Evolutionary conservation across 331 rosid species (phyloP).

Genomic region (Quercus phellos): DNA sequence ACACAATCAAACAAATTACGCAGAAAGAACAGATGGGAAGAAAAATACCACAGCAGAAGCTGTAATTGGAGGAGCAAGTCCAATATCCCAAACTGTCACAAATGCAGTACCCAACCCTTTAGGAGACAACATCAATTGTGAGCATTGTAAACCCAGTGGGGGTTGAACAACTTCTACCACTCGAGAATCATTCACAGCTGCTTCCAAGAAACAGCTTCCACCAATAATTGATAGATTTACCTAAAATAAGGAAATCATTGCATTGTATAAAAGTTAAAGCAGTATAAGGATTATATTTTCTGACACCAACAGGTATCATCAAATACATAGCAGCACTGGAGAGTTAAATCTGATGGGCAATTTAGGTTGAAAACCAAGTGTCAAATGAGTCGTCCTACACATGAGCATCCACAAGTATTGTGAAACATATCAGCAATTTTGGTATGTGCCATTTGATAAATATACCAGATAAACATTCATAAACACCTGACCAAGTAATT

Average conservation of each 20-base stretch:
- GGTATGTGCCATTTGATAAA: too few relatives aligned
- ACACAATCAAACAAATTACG: neutral
- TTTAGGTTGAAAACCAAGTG: neutral
- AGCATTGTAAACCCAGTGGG: constrained; percentile 58
- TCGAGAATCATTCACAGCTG: constrained; percentile 65
- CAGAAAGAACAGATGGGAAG: constrained; percentile 7
- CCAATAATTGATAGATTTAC: constrained; percentile 70
- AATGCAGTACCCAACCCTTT: constrained; percentile 77
- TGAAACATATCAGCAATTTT: too few relatives aligned
- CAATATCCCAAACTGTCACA: constrained; percentile 71
- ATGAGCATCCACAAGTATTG: neutral
- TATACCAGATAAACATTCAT: too few relatives aligned
- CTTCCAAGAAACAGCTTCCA: constrained; percentile 95
- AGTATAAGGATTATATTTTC: neutral
- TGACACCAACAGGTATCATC: neutral
- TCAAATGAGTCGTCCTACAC: neutral
- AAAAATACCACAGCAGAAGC: constrained; percentile 67
- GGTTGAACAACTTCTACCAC: constrained; percentile 70
- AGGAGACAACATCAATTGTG: constrained; percentile 61
- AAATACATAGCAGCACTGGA: neutral
- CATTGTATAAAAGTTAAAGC: neutral
- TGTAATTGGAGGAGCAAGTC: constrained; percentile 65
- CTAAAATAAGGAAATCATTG: constrained; percentile 30
- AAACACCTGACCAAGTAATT: too few relatives aligned
- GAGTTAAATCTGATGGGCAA: neutral